phyloP scores from a whole-genome alignment of 202 grass and related monocot genomes.

The Zoysia matrella region DNA sequence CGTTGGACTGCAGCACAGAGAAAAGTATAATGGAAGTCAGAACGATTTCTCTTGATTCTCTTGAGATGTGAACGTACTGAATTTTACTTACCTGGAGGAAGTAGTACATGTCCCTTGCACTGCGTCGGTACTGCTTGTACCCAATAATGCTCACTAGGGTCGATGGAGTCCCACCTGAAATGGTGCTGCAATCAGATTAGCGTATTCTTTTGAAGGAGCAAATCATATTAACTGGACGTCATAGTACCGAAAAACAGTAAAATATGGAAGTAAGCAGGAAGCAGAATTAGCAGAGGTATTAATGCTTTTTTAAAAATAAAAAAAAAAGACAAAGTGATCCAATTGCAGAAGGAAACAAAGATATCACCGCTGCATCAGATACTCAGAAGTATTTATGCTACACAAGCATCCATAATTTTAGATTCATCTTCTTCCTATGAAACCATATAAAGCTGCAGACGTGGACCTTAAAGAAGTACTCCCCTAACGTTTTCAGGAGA shows the following conservation, averaged over 20 bases:
- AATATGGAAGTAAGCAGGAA: not conserved
- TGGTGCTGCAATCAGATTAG: constrained; percentile 19
- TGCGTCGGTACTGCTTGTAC: constrained; percentile 73
- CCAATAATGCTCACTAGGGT: constrained; percentile 96
- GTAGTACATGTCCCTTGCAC: constrained; percentile 73
- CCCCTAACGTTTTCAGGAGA: constrained; percentile 13
- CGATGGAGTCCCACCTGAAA: constrained; percentile 85
- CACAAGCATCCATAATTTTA: constrained; percentile 22
- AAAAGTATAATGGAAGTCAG: constrained; percentile 32
- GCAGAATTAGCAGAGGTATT: not conserved
- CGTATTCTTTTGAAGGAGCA: not conserved
- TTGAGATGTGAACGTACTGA: not conserved
- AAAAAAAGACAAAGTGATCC: not conserved
- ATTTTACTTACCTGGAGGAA: constrained; percentile 35
- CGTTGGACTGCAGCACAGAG: constrained; percentile 69
- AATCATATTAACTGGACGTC: constrained; percentile 20
- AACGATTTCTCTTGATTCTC: not conserved
- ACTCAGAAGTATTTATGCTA: constrained; percentile 29
- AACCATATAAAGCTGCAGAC: constrained; percentile 24
- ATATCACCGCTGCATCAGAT: not conserved
- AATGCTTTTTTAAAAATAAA: no score
- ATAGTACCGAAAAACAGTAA: constrained; percentile 1
- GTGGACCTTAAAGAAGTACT: not conserved
- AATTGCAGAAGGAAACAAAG: not conserved
- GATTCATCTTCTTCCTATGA: constrained; percentile 13